Conservation (phyloP, 352 stramenopile species). For the Pythium myriotylum region DNA sequence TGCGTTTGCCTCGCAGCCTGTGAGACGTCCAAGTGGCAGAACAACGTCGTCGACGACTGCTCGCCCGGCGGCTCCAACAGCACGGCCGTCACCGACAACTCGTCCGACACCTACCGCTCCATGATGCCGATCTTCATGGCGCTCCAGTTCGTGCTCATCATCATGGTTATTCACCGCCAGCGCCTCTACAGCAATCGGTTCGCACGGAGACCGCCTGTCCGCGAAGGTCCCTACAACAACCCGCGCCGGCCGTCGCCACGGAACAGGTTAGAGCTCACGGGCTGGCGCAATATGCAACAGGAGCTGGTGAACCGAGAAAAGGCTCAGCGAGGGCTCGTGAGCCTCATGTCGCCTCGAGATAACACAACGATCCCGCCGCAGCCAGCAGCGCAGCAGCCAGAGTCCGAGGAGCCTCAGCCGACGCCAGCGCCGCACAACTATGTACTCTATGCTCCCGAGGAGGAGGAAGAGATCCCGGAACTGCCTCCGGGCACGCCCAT, state of each 20-base stretch:
- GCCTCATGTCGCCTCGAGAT: constrained; percentile 36
- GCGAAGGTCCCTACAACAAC: constrained; percentile 69
- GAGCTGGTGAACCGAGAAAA: constrained; percentile 66
- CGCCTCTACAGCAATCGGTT: constrained; percentile 38
- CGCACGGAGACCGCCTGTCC: constrained; percentile 10
- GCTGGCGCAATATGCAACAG: constrained; percentile 56
- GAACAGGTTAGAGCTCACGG: constrained; percentile 64
- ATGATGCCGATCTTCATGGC: constrained; percentile 72
- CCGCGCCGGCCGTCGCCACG: constrained; percentile 63
- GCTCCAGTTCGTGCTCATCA: constrained; percentile 63
- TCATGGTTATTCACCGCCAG: constrained; percentile 61
- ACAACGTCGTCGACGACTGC: constrained; percentile 57
- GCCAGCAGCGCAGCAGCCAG: not conserved
- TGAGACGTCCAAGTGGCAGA: constrained; percentile 51
- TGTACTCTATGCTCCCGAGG: constrained; percentile 12
- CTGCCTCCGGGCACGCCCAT: constrained; percentile 15
- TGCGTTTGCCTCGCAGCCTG: constrained; percentile 75
- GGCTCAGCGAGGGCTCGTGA: constrained; percentile 41
- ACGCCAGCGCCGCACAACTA: constrained; percentile 3
- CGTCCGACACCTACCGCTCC: constrained; percentile 48
- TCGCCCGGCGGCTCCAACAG: constrained; percentile 19
- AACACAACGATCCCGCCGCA: constrained; percentile 17
- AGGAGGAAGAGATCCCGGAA: constrained; percentile 30
- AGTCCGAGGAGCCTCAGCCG: not conserved
- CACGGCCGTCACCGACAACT: constrained; percentile 20